Evolutionary conservation across 2,329 filamentous ascomycete species (phyloP).

Genomic region (Penicillium corylophilum): DNA sequence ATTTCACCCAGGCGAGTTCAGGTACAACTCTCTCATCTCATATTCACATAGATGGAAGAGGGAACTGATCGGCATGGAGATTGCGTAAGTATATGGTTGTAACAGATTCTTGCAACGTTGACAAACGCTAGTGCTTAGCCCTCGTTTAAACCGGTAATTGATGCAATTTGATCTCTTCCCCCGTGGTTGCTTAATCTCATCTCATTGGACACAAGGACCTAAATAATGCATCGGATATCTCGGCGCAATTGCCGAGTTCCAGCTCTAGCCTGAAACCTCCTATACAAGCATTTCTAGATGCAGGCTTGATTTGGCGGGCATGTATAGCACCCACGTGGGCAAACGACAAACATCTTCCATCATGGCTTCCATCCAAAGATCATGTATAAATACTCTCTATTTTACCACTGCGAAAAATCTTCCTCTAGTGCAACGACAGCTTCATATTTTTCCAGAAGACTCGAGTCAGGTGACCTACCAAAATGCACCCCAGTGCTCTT

Average conservation of each 20-base stretch:
- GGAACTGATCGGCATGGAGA: not conserved
- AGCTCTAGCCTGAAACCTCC: not conserved
- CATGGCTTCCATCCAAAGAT: not conserved
- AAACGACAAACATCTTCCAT: not conserved
- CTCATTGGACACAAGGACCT: not conserved
- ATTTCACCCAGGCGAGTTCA: not conserved
- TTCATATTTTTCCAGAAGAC: not conserved
- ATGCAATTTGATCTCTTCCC: not conserved
- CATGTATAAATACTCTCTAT: not conserved
- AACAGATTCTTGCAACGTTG: not conserved
- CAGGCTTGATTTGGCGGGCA: not conserved
- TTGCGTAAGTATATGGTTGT: not conserved
- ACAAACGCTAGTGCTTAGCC: not conserved
- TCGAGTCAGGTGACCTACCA: not conserved
- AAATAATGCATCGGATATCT: not conserved
- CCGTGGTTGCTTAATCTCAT: not conserved
- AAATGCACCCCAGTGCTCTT: conserved; percentile 13
- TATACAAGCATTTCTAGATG: not conserved
- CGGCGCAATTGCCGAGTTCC: not conserved
- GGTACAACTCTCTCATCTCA: not conserved
- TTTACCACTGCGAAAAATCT: not conserved
- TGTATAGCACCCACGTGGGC: not conserved
- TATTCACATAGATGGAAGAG: not conserved
- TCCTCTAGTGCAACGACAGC: not conserved
- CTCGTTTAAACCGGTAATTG: not conserved